Evolutionary conservation across 306 rosid species (phyloP).

Genomic region (Echinosophora koreensis): DNA sequence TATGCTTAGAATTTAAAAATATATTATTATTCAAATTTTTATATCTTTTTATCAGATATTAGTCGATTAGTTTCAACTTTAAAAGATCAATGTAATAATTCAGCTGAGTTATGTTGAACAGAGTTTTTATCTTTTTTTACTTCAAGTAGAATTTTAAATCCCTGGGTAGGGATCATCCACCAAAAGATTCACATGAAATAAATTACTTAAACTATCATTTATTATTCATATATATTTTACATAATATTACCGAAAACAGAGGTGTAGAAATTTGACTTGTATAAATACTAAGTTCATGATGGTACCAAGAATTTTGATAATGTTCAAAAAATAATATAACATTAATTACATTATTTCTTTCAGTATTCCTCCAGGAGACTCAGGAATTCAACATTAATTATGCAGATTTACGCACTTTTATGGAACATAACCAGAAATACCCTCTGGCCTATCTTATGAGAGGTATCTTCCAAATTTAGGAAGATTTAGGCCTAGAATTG

Average conservation of each 20-base stretch:
- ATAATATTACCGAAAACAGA: background rate
- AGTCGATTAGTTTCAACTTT: background rate
- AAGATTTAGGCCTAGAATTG: too few relatives aligned
- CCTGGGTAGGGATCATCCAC: background rate
- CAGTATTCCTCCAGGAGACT: background rate
- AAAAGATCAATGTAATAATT: conserved; percentile 8
- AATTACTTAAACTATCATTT: background rate
- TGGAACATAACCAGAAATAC: too few relatives aligned
- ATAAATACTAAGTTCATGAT: background rate
- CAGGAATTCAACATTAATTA: background rate
- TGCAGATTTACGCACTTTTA: too few relatives aligned
- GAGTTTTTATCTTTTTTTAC: too few relatives aligned
- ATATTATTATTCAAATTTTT: too few relatives aligned
- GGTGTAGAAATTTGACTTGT: background rate
- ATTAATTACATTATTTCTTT: background rate
- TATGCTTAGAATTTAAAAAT: too few relatives aligned
- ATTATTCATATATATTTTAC: background rate
- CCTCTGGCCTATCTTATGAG: too few relatives aligned
- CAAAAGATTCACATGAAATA: background rate
- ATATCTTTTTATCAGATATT: background rate
- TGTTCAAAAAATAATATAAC: background rate
- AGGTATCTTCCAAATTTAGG: too few relatives aligned
- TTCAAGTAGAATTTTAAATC: background rate
- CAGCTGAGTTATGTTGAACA: background rate
- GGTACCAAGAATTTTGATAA: background rate